A percentile compares a stretch with the other conserved stretches of the same genome.
phyloP scores from a whole-genome alignment of 2,329 filamentous ascomycete genomes.

The Pseudogymnoascus sp. region DNA sequence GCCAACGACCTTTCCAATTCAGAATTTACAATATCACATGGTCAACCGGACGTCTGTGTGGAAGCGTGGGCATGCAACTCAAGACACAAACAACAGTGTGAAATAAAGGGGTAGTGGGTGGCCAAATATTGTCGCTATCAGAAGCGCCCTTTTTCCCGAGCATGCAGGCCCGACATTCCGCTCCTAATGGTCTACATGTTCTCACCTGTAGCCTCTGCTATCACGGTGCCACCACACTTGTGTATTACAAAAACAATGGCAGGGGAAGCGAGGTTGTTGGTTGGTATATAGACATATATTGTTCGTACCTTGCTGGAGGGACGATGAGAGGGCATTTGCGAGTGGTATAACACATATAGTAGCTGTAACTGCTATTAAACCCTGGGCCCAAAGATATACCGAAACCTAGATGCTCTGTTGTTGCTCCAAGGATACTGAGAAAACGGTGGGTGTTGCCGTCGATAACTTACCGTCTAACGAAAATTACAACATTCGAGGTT shows the following conservation, averaged over 20 bases:
- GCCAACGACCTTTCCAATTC: background rate
- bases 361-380: background rate
- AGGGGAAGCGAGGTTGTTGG: no score
- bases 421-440: background rate
- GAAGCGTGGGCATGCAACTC: background rate
- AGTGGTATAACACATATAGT: background rate
- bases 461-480: background rate
- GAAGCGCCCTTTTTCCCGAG: background rate
- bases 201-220: no score
- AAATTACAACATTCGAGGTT: background rate
- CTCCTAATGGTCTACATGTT: background rate
- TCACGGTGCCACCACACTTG: no score
- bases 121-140: background rate
- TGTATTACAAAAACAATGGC: no score
- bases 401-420: background rate
- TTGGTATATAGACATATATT: no score
- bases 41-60: background rate
- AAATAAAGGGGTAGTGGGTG: background rate
- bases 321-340: background rate
- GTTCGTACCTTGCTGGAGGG: background rate
- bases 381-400: background rate
- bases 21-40: background rate
- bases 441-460: background rate
- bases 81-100: background rate
- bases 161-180: background rate